These are phyloP conservation scores for Evernia prunastri DNA, from an alignment of 495 filamentous ascomycete genomes.

Conservation along the genomic window DNA sequence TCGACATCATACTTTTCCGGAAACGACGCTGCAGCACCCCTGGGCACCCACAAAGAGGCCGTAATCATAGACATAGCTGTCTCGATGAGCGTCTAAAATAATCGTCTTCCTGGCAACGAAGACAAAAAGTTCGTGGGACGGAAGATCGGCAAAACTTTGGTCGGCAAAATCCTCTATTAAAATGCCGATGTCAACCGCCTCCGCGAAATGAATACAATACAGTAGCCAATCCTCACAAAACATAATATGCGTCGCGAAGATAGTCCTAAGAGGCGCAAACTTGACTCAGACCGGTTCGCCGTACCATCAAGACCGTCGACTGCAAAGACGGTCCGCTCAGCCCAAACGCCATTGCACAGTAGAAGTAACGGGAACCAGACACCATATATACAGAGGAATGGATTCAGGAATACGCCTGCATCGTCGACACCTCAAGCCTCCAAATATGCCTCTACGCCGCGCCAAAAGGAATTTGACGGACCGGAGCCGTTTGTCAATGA, in stretches of 20 bases:
- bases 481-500: constrained; percentile 44
- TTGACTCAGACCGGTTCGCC: constrained; percentile 55
- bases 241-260: constrained; percentile 32
- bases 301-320: constrained; percentile 47
- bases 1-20: constrained; percentile 86
- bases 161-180: not conserved
- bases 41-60: constrained; percentile 85
- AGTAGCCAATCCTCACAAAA: not conserved
- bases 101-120: not conserved
- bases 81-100: not conserved
- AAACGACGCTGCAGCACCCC: constrained; percentile 86
- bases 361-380: constrained; percentile 31
- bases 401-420: constrained; percentile 29
- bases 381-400: constrained; percentile 26
- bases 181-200: not conserved
- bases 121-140: not conserved
- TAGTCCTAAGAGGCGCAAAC: constrained; percentile 55
- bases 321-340: constrained; percentile 20
- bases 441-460: constrained; percentile 39
- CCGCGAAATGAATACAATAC: not conserved
- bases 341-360: constrained; percentile 31
- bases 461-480: constrained; percentile 47
- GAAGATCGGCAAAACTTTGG: constrained; percentile 8
- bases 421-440: constrained; percentile 47
- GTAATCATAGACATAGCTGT: constrained; percentile 83